Evolutionary conservation across 2,329 filamentous ascomycete species (phyloP).

Genomic region (Pseudogymnoascus sp.): DNA sequence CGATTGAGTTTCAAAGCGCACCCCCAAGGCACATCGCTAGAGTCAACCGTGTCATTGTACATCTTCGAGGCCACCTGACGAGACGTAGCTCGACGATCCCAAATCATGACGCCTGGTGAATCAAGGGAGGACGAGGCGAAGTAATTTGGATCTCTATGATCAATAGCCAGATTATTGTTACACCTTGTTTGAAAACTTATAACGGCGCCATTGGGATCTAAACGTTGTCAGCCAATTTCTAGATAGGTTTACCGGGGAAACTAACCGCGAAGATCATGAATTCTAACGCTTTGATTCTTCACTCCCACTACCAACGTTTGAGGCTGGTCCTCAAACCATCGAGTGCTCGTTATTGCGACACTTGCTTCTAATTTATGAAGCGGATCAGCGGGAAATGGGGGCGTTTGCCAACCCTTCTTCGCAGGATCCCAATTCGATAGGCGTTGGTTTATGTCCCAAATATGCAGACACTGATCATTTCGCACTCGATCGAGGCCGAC

Average conservation of each 20-base stretch:
- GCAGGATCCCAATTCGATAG: constrained; percentile 42
- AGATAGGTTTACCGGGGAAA: not conserved
- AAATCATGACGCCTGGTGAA: constrained; percentile 66
- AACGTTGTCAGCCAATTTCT: constrained; percentile 18
- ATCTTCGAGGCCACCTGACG: constrained; percentile 43
- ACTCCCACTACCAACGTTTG: constrained; percentile 69
- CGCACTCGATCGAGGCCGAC: constrained; percentile 74
- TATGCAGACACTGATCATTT: constrained; percentile 73
- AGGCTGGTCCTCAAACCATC: constrained; percentile 72
- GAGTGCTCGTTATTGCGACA: constrained; percentile 72
- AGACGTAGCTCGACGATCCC: constrained; percentile 62
- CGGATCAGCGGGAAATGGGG: constrained; percentile 35
- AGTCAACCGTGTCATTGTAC: constrained; percentile 51
- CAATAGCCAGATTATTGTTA: constrained; percentile 67
- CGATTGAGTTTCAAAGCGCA: constrained; percentile 49
- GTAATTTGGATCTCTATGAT: constrained; percentile 73
- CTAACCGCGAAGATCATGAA: constrained; percentile 71
- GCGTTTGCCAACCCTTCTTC: constrained; percentile 35
- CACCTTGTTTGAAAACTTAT: constrained; percentile 58
- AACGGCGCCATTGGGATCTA: constrained; percentile 43
- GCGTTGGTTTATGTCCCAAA: constrained; percentile 65
- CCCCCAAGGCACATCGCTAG: constrained; percentile 56
- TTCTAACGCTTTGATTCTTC: constrained; percentile 63
- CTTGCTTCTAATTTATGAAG: constrained; percentile 53
- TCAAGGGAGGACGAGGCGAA: constrained; percentile 74